A percentile compares a stretch with the other conserved stretches of the same genome.
phyloP scores from a whole-genome alignment of 2,329 filamentous ascomycete genomes.

The Pyrenophora teres region DNA sequence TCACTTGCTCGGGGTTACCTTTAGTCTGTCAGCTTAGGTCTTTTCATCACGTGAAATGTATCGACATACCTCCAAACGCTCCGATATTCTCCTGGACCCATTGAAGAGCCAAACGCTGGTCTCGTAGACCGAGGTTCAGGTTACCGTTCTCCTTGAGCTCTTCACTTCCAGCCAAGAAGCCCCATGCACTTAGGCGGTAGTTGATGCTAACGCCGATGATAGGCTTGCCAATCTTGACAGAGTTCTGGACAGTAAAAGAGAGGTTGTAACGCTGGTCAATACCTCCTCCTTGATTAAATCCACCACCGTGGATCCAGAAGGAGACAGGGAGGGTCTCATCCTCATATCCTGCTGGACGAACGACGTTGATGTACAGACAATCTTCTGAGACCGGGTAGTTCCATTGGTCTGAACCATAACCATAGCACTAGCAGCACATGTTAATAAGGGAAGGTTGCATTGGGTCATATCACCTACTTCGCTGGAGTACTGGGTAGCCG shows the following conservation, averaged over 20 bases:
- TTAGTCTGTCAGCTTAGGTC: conserved; percentile 31
- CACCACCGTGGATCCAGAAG: conserved; percentile 62
- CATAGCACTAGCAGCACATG: conserved; percentile 39
- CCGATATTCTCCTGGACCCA: conserved; percentile 53
- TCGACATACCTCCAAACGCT: conserved; percentile 49
- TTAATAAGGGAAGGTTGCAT: conserved; percentile 6
- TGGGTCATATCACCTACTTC: conserved; percentile 13
- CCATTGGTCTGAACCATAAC: conserved; percentile 44
- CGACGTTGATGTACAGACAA: conserved; percentile 58
- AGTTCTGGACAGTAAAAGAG: conserved; percentile 54
- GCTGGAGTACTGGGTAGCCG: conserved; percentile 43
- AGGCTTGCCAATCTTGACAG: conserved; percentile 53
- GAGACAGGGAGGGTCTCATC: conserved; percentile 56
- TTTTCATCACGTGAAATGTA: conserved; percentile 30
- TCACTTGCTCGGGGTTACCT: conserved; percentile 51
- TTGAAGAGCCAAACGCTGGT: conserved; percentile 54
- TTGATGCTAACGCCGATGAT: conserved; percentile 53
- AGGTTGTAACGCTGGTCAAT: conserved; percentile 60
- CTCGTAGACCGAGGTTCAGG: conserved; percentile 53
- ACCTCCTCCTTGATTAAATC: conserved; percentile 54
- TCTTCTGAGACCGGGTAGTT: conserved; percentile 57
- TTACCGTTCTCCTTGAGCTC: conserved; percentile 50
- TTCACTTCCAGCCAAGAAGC: conserved; percentile 62
- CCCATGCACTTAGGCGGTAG: conserved; percentile 63
- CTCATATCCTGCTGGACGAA: conserved; percentile 48